Percentiles rank a stretch among this genome's conserved stretches.
These are phyloP conservation scores for Drechslerella coelobrocha DNA, from an alignment of 2,329 filamentous ascomycete species.

Conservation along the genomic window DNA sequence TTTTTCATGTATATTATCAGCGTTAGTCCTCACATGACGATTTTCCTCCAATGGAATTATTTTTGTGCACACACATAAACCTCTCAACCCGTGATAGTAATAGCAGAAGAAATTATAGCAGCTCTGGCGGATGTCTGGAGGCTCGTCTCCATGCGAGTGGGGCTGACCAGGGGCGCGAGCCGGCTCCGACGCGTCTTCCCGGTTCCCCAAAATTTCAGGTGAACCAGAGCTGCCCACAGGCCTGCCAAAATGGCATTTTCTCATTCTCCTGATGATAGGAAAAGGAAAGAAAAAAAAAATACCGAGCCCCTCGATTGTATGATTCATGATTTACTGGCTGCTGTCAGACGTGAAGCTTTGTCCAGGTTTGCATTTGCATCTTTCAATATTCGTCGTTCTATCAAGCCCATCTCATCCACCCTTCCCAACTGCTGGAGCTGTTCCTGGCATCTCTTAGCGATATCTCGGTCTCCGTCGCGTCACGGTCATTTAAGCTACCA, in stretches of 20 bases:
- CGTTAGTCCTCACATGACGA: conserved; percentile 35
- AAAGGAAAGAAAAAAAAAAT: no score
- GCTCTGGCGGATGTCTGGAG: conserved; percentile 18
- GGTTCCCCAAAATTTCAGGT: conserved; percentile 49
- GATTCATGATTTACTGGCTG: no score
- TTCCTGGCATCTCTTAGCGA: conserved; percentile 3
- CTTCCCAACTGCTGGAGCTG: not conserved
- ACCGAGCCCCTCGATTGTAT: no score
- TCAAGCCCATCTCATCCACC: not conserved
- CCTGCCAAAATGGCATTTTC: not conserved
- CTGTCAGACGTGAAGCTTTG: conserved; percentile 2
- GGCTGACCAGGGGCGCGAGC: conserved; percentile 12
- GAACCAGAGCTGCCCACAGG: conserved; percentile 2
- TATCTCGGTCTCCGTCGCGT: conserved; percentile 19
- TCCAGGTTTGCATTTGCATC: not conserved
- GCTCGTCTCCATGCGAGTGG: conserved; percentile 40
- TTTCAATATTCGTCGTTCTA: not conserved
- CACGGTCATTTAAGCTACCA: conserved; percentile 20
- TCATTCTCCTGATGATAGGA: not conserved
- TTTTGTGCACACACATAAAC: conserved; percentile 1
- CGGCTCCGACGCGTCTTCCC: conserved; percentile 40
- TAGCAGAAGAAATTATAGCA: conserved; percentile 3
- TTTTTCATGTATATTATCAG: conserved; percentile 50
- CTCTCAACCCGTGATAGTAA: not conserved
- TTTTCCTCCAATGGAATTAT: conserved; percentile 38